Evolutionary conservation across 495 filamentous ascomycete genomes (phyloP).

Genomic region (Tuber aestivum): DNA sequence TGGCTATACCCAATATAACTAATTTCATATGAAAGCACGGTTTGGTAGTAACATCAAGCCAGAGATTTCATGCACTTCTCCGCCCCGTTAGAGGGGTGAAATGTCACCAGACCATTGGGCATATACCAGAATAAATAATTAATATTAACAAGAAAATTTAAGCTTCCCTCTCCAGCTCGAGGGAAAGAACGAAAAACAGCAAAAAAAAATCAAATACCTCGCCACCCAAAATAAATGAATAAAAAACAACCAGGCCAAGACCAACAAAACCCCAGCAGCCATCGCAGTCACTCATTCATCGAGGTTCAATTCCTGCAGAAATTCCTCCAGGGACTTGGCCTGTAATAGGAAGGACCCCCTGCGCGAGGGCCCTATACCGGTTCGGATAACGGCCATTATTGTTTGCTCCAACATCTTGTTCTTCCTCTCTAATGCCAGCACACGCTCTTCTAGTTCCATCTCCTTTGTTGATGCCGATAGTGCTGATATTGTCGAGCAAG

Average conservation of each 20-base stretch:
- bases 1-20: neutral
- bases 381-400: slow-evolving; percentile 44
- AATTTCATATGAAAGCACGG: neutral
- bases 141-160: slow-evolving; percentile 17
- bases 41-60: neutral
- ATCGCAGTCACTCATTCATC: slow-evolving; percentile 21
- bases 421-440: slow-evolving; percentile 43
- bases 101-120: neutral
- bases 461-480: slow-evolving; percentile 26
- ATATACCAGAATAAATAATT: slow-evolving; percentile 16
- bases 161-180: slow-evolving; percentile 10
- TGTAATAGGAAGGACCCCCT: slow-evolving; percentile 33
- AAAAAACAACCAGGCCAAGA: slow-evolving; percentile 18
- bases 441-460: slow-evolving; percentile 36
- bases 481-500: slow-evolving; percentile 6
- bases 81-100: neutral
- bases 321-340: slow-evolving; percentile 39
- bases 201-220: slow-evolving; percentile 22
- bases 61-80: neutral
- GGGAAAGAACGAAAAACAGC: slow-evolving; percentile 12
- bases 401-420: slow-evolving; percentile 43
- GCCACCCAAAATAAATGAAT: slow-evolving; percentile 8
- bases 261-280: slow-evolving; percentile 25
- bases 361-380: slow-evolving; percentile 31
- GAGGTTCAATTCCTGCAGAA: slow-evolving; percentile 34